A percentile compares a stretch with the other conserved stretches of the same genome.
Conservation (phyloP, 2,329 filamentous ascomycete genomes). For the Lomentospora prolificans region DNA sequence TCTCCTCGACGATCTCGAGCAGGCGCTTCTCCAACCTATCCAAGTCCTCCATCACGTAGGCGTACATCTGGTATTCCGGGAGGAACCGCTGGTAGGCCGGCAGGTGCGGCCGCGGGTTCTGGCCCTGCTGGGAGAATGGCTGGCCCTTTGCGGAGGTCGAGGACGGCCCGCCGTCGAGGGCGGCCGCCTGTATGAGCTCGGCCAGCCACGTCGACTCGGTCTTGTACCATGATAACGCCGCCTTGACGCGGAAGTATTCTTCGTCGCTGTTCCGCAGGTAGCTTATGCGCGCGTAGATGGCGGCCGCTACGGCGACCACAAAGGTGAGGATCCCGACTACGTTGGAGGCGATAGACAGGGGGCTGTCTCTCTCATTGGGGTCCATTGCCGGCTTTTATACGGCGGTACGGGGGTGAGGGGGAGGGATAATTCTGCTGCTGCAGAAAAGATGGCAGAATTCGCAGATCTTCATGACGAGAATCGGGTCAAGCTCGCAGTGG, state of each 20-base stretch:
- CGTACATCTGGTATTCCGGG: slow-evolving; percentile 35
- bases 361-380: slow-evolving; percentile 23
- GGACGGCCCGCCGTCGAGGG: not conserved
- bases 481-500: too few species aligned
- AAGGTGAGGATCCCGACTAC: slow-evolving; percentile 37
- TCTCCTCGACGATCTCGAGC: slow-evolving; percentile 33
- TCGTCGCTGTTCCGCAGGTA: slow-evolving; percentile 35
- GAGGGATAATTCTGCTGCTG: not conserved
- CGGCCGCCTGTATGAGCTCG: slow-evolving; percentile 25
- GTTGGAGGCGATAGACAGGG: slow-evolving; percentile 32
- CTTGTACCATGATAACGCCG: slow-evolving; percentile 37
- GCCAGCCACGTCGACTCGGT: slow-evolving; percentile 36
- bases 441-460: too few species aligned
- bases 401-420: too few species aligned
- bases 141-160: slow-evolving; percentile 15
- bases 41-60: slow-evolving; percentile 36
- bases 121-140: slow-evolving; percentile 12
- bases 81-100: slow-evolving; percentile 12
- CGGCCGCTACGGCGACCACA: slow-evolving; percentile 32
- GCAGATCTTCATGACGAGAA: too few species aligned
- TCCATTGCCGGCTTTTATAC: not conserved
- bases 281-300: slow-evolving; percentile 31
- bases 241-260: slow-evolving; percentile 38
- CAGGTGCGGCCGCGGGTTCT: not conserved
- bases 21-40: slow-evolving; percentile 31